Conservation (phyloP, 495 filamentous ascomycete species). For the Annulohypoxylon moriforme region DNA sequence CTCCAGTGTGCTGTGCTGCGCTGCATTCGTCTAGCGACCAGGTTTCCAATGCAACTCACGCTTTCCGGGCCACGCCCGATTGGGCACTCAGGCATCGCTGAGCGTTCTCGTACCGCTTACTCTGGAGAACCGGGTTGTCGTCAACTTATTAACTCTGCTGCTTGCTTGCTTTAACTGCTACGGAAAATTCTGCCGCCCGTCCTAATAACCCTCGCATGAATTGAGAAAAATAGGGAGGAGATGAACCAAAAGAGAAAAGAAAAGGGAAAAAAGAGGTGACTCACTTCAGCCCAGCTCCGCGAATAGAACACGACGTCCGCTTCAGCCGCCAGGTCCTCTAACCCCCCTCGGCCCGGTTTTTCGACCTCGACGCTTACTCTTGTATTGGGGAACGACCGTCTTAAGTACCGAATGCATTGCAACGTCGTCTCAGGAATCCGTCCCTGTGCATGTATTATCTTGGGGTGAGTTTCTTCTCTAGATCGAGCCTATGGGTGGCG, state of each 20-base stretch:
- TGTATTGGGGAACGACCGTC: constrained; percentile 56
- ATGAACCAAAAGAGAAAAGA: neutral
- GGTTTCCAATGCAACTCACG: constrained; percentile 53
- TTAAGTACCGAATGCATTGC: constrained; percentile 70
- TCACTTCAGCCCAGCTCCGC: constrained; percentile 74
- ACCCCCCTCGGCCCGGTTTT: constrained; percentile 70
- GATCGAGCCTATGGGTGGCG: constrained; percentile 14
- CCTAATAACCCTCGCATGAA: constrained; percentile 20
- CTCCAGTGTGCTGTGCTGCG: constrained; percentile 4
- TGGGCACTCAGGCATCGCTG: constrained; percentile 64
- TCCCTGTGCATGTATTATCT: constrained; percentile 60
- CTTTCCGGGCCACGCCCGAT: constrained; percentile 53
- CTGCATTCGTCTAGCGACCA: constrained; percentile 39
- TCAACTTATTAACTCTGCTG: constrained; percentile 21
- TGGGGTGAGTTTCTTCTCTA: constrained; percentile 25
- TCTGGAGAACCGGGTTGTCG: constrained; percentile 48
- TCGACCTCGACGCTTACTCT: constrained; percentile 76
- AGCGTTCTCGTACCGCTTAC: constrained; percentile 59
- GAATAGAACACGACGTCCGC: constrained; percentile 80
- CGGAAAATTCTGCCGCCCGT: constrained; percentile 15
- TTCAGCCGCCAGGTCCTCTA: constrained; percentile 69
- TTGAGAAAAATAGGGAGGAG: neutral
- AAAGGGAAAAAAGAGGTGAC: constrained; percentile 29
- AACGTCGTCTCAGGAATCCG: constrained; percentile 72
- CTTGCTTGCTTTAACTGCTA: constrained; percentile 5